These are phyloP conservation scores for Edaphochlamys debaryana DNA, from an alignment of 139 green algal species.

Conservation along the genomic window DNA sequence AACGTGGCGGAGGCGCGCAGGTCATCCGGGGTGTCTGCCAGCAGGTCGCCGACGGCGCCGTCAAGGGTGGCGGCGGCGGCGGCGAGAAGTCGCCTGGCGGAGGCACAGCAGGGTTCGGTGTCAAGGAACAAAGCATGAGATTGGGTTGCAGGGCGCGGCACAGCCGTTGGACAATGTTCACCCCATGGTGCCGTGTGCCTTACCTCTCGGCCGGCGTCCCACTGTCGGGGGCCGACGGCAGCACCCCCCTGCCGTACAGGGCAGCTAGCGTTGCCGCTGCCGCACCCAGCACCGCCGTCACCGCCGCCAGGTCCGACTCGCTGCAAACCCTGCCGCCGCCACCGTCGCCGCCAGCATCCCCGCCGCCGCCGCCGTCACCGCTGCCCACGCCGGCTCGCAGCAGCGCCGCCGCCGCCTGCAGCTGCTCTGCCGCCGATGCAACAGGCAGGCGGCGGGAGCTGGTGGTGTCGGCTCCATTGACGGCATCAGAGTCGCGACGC, in stretches of 20 bases:
- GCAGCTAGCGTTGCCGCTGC: slow-evolving; percentile 27
- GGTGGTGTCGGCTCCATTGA: too few relatives aligned
- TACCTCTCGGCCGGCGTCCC: neutral
- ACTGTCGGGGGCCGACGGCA: neutral
- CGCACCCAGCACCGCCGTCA: neutral
- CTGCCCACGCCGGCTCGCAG: neutral
- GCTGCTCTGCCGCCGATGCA: slow-evolving; percentile 19
- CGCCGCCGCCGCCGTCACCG: neutral
- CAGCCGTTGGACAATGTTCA: too few relatives aligned
- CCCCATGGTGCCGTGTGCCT: too few relatives aligned
- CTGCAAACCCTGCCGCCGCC: neutral
- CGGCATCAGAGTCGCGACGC: too few relatives aligned
- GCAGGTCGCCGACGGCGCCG: slow-evolving; percentile 16
- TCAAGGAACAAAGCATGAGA: too few relatives aligned
- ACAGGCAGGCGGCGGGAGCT: slow-evolving; percentile 9
- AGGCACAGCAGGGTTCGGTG: too few relatives aligned
- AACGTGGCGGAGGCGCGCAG: neutral
- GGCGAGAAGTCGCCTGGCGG: slow-evolving; percentile 8
- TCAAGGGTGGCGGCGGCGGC: neutral
- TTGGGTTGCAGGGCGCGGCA: too few relatives aligned
- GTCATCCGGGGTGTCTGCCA: slow-evolving; percentile 5
- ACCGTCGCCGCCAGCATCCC: neutral
- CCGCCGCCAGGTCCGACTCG: neutral
- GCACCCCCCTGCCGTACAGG: slow-evolving; percentile 23
- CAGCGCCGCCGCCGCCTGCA: slow-evolving; percentile 17